phyloP scores from a whole-genome alignment of 805 yeast genomes.

The Candida ipomoeae region DNA sequence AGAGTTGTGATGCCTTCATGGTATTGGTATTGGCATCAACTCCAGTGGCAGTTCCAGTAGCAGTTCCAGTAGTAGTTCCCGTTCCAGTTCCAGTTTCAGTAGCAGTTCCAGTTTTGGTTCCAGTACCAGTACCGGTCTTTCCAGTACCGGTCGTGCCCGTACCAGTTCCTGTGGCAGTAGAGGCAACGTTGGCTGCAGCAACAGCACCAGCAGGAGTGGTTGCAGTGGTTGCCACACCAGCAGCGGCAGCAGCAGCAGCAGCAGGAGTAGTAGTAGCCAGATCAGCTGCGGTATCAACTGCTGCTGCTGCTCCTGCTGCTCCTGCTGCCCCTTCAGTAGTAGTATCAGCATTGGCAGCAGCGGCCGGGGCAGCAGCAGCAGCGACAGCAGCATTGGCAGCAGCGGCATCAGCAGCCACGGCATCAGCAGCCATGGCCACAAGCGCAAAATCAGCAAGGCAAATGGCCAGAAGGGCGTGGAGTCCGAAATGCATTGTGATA shows the following conservation, averaged over 20 bases:
- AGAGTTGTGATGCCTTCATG: conserved; percentile 15
- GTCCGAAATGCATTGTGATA: conserved; percentile 1
- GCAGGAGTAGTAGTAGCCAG: conserved; percentile 8
- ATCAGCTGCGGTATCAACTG: conserved; percentile 11
- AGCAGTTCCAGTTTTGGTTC: conserved; percentile 1
- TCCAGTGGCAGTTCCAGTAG: conserved; percentile 9
- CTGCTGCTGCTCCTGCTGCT: conserved; percentile 15
- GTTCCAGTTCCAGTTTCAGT: conserved; percentile 14
- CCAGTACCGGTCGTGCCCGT: conserved; percentile 12
- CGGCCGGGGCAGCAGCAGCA: conserved; percentile 16
- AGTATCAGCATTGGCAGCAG: conserved; percentile 18
- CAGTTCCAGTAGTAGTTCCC: not conserved
- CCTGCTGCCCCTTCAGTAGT: conserved; percentile 15
- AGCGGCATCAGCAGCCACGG: conserved; percentile 16
- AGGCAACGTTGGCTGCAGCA: conserved; percentile 9
- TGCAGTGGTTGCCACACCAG: conserved; percentile 7
- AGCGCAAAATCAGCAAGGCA: conserved; percentile 12
- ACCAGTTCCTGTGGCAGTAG: conserved; percentile 7
- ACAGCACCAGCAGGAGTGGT: conserved; percentile 15
- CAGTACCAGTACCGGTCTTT: not conserved
- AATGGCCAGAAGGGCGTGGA: conserved; percentile 1
- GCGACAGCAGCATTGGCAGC: conserved; percentile 17
- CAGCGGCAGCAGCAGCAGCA: conserved; percentile 9
- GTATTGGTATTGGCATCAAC: conserved; percentile 8
- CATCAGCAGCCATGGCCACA: conserved; percentile 16